Base-by-base conservation (phyloP, 83 land plant species). In the Isoetes engelmannii region DNA sequence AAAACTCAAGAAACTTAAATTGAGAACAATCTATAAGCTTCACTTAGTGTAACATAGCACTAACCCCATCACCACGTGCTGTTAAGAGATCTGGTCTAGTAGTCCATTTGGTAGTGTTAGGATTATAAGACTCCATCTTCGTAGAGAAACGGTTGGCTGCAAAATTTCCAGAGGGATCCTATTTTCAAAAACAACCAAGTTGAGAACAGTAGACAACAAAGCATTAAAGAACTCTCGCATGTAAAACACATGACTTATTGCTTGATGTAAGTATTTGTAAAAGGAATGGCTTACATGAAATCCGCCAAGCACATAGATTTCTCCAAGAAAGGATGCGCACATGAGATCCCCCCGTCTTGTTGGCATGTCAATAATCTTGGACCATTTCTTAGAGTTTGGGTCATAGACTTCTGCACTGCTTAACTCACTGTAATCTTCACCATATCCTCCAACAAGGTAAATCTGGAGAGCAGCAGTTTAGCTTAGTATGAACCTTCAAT, bases 281-380 rank as follows among this genome's bases (percentile, higher is more conserved):
- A n/a, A 12, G 9, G 45, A 37, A 0, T 10, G 2, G 41, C 83
- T 80, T 77, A 80, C 82, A 75, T 65, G 72, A 48, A 72, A 80
- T 5, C 83, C 83, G 48, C 83, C 83, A 21, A 80, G 83, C 42
- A 63, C 80, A 63, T 80, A 80, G 5, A 80, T 65, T 64, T 80
- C 83, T 7, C 71, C 75, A 28, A 42, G 45, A 7, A 76, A 65
- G 45, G 21, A 45, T 18, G 57, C 77, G 64, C 83, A 81, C 81
- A 81, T 77, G 28, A 72, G 83, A 69, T 81, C 83, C 44, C 83
- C 81, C 5, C 83, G 81, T 6, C 81, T 57, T 28, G 81, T 73
- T 45, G 83, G 81, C 83, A 81, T 81, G 42, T 69, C 53, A 18
- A 77, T 57, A 18, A 69, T 21, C 45, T 21, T 21, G n/a, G 66